These are phyloP conservation scores for Saturnispora sanitii DNA, from an alignment of 805 yeast species.

Conservation along the genomic window DNA sequence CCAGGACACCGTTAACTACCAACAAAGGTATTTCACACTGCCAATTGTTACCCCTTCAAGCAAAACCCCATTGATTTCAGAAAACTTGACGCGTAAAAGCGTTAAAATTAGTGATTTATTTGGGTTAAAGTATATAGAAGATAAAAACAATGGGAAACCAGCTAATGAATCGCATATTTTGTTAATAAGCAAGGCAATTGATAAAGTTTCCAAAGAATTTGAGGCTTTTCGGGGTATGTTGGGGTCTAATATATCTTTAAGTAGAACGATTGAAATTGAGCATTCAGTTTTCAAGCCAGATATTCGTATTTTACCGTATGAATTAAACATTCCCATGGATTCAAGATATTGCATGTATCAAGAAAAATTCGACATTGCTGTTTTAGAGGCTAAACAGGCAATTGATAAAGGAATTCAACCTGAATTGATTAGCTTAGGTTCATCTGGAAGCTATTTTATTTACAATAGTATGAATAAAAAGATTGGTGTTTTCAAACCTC, in stretches of 20 bases:
- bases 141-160: too few relatives aligned
- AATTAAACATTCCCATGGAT: conserved; percentile 18
- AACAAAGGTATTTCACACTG: too few relatives aligned
- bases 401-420: conserved; percentile 39
- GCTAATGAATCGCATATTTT: too few relatives aligned
- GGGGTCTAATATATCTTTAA: conserved; percentile 6
- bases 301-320: conserved; percentile 22
- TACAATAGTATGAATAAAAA: conserved; percentile 28
- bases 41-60: too few relatives aligned
- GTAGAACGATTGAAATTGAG: conserved; percentile 31
- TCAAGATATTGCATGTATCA: conserved; percentile 21
- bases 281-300: conserved; percentile 46
- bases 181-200: background rate
- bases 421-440: conserved; percentile 30
- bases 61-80: too few relatives aligned
- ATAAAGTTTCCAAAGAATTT: background rate
- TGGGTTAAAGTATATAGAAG: too few relatives aligned
- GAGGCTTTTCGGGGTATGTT: background rate
- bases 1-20: too few relatives aligned
- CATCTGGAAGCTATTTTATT: conserved; percentile 40
- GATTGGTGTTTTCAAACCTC: conserved; percentile 64
- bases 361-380: conserved; percentile 30
- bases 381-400: conserved; percentile 35
- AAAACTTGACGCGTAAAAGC: too few relatives aligned
- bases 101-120: too few relatives aligned